Evolutionary conservation across 495 filamentous ascomycete genomes (phyloP).

Genomic region (Tuber indicum): DNA sequence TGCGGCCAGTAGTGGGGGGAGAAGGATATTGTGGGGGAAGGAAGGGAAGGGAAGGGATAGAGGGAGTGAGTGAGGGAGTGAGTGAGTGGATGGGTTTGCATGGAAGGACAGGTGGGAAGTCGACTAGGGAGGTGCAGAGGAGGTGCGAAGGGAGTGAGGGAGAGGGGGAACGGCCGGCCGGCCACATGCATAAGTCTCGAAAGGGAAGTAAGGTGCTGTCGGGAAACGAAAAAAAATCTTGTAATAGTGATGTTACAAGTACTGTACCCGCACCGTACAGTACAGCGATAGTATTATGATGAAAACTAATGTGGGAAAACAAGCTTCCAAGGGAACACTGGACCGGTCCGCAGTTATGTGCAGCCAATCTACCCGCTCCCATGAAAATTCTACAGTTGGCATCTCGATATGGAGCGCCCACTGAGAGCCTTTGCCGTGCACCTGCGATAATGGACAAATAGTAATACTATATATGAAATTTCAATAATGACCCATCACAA

Average conservation of each 20-base stretch:
- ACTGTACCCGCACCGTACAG: no score
- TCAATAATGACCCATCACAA: background rate
- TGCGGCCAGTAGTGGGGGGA: background rate
- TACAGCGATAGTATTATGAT: background rate
- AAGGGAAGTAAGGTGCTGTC: background rate
- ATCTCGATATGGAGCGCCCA: background rate
- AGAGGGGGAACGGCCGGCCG: background rate
- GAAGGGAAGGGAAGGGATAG: background rate
- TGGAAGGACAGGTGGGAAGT: background rate
- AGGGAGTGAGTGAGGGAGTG: no score
- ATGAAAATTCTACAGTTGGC: background rate
- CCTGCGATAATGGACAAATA: background rate
- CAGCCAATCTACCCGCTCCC: constrained; percentile 4
- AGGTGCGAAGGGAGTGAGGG: background rate
- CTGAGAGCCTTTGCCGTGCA: background rate
- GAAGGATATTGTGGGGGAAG: background rate
- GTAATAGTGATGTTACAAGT: background rate
- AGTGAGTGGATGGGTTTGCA: background rate
- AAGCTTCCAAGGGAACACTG: constrained; percentile 2
- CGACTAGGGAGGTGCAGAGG: background rate
- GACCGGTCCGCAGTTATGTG: background rate
- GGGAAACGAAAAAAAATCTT: background rate
- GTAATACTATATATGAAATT: no score
- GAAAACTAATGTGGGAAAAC: background rate
- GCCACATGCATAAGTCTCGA: background rate